Conservation (phyloP, 441 rosid genomes). For the Erysimum cheiri region DNA sequence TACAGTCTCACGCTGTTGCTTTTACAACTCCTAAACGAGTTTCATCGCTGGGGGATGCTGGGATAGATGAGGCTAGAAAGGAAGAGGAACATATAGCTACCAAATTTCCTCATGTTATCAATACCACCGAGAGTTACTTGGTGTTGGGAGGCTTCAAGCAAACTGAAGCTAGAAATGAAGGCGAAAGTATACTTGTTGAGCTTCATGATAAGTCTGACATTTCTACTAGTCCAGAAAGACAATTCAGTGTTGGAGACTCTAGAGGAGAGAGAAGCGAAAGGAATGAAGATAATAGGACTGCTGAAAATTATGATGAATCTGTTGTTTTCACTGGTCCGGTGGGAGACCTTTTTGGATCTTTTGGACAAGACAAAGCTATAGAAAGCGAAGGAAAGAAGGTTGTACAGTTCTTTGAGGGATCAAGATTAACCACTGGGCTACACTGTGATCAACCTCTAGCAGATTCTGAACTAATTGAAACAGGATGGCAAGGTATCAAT, state of each 20-base stretch:
- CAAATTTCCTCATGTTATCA: not conserved
- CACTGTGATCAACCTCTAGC: not conserved
- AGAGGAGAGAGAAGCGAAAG: not conserved
- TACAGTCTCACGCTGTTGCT: not conserved
- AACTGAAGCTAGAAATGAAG: not conserved
- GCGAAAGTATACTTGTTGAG: not conserved
- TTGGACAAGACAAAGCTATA: not conserved
- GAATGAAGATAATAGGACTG: conserved; percentile 17
- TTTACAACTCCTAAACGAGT: conserved; percentile 26
- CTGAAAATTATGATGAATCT: not conserved
- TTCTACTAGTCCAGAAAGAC: not conserved
- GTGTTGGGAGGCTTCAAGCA: too few species aligned
- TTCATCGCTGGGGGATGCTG: conserved; percentile 2
- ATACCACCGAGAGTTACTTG: not conserved
- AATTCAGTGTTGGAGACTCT: conserved; percentile 3
- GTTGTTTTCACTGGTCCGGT: not conserved
- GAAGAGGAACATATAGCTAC: conserved; percentile 4
- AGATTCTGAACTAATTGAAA: not conserved
- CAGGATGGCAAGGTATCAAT: not conserved
- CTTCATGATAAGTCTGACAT: conserved; percentile 14
- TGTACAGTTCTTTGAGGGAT: not conserved
- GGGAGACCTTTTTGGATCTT: conserved; percentile 1
- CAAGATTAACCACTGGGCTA: not conserved
- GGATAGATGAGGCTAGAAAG: conserved; percentile 5
- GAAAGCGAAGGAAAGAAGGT: not conserved